Base-by-base conservation (phyloP, 176 grass and related monocot genomes). In the Cocos nucifera region DNA sequence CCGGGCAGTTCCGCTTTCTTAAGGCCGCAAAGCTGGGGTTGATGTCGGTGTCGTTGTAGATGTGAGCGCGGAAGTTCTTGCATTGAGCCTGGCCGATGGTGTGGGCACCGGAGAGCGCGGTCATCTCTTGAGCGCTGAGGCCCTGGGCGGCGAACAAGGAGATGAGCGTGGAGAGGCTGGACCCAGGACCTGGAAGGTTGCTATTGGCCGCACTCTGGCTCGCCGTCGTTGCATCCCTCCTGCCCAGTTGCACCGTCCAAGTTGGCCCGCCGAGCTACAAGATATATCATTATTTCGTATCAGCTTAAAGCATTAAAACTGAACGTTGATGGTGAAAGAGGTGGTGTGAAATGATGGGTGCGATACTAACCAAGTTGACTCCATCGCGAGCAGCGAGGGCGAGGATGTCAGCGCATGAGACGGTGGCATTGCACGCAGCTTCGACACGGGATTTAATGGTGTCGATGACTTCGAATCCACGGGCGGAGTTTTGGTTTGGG, bases 321-420 rank as follows among this genome's bases (percentile, higher is more conserved):
- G 32, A 9, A 10, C 32, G 32, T 35, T 9, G 32, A 35, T 35
- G 6, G 32, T 35, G 32, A 35, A 35, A 35, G 32, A 35, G 32
- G 8, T 1, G 32, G 32, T 35, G 32, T 35, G 32, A 27, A 27
- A 27, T 27, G 3, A 27, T 4, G 23, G 23, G 26, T 27, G 26
- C 26, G 3, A 35, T 35, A 35, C 32, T 10, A 5, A 95, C 89
- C 79, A 86, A 70, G 67, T 78, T n/a, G 22, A 73, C 69, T 32
- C 82, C 77, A 67, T 89, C 86, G 0, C 90, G 71, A 0, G 90
- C 86, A 15, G 90, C 86, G 12, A 95, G 86, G 12, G 86, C 86
- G 70, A 74, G 48, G 66, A 95, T 89, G 61, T 95, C 90, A 26
- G 90, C 86, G 62, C 90, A 89, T 15, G 90, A 89, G 9, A 95